Evolutionary conservation across 768 basidiomycete genomes (phyloP), one percentile per base, ranked within the genome.

Genomic region (Russula griseocarnosa): DNA sequence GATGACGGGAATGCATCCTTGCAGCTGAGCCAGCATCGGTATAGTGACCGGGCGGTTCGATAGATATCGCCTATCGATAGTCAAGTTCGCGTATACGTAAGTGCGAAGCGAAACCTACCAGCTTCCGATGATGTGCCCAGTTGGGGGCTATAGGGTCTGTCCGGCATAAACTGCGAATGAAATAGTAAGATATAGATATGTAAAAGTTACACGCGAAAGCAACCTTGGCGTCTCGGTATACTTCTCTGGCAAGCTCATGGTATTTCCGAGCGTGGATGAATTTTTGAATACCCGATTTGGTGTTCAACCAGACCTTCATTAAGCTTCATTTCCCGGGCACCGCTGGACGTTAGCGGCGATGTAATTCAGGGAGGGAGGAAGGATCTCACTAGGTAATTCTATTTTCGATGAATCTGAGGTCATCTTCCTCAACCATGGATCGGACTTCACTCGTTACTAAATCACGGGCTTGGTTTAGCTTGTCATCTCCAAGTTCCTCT

Each of bases 1-100:
- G 28, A 14, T 8, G 53, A 26, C 1, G 63, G 58, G 30, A 65
- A 65, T 26, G 63, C 58, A 18, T 65, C 49, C 24, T 44, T 56
- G 38, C 63, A 65, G 54, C 16, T 22, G 13, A 65, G 47, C 8
- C 51, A 28, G n/a, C 46, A 36, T 20, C 63, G 36, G 20, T 34
- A 55, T 5, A 60, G 58, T 3, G 38, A 16, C 32, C 18, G 38
- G 13, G 58, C 58, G 10, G 50, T 24, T 4, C 34, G 53, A 34
- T n/a, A 1, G 16, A 16, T 42, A n/a, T 20, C 22, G 4, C 40
- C 34, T 47, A 22, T 47, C 8, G 6, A 30, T 13, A 1, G 20
- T 62, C 36, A 54, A 30, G 34, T 32, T 42, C n/a, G 18, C 11
- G n/a, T 30, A 54, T 38, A n/a, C 10, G 34, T 28, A 13, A 26